A percentile compares a stretch with the other conserved stretches of the same genome.
Conservation (phyloP, 2,329 filamentous ascomycete genomes). For the Scolecobasidium constrictum region DNA sequence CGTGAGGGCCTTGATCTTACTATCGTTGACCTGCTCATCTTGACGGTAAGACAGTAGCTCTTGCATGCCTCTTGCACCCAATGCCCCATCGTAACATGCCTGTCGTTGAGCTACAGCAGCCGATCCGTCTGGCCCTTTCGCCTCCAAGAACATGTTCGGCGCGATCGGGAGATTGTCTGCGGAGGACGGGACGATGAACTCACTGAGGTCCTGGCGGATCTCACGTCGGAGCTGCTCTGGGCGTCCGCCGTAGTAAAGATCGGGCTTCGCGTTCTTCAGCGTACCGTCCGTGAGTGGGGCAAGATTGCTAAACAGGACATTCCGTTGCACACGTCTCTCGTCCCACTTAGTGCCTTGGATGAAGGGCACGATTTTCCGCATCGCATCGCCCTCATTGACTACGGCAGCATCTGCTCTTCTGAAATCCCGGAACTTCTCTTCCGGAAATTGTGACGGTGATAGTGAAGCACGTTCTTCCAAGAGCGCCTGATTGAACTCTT, state of each 20-base stretch:
- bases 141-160: slow-evolving; percentile 29
- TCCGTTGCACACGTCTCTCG: no score
- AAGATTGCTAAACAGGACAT: slow-evolving; percentile 16
- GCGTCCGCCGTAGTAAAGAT: slow-evolving; percentile 21
- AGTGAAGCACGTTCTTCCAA: no score
- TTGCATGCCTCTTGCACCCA: no score
- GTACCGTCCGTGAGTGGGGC: slow-evolving; percentile 13
- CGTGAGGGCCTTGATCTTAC: background rate
- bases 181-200: slow-evolving; percentile 20
- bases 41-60: no score
- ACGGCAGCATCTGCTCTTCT: no score
- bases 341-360: no score
- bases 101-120: slow-evolving; percentile 16
- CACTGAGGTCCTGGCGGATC: slow-evolving; percentile 18
- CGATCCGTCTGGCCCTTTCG: slow-evolving; percentile 25
- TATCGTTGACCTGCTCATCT: background rate
- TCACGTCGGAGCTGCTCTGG: slow-evolving; percentile 19
- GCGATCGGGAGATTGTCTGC: slow-evolving; percentile 14
- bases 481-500: no score
- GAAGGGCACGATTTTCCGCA: no score
- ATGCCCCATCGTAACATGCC: slow-evolving; percentile 17
- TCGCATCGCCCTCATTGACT: no score
- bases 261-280: slow-evolving; percentile 18
- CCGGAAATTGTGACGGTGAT: no score
- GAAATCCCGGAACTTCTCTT: no score